Percentiles rank a stretch among this genome's conserved stretches.
Evolutionary conservation across 2,329 filamentous ascomycete species (phyloP).

Genomic region (Fusarium setosum): DNA sequence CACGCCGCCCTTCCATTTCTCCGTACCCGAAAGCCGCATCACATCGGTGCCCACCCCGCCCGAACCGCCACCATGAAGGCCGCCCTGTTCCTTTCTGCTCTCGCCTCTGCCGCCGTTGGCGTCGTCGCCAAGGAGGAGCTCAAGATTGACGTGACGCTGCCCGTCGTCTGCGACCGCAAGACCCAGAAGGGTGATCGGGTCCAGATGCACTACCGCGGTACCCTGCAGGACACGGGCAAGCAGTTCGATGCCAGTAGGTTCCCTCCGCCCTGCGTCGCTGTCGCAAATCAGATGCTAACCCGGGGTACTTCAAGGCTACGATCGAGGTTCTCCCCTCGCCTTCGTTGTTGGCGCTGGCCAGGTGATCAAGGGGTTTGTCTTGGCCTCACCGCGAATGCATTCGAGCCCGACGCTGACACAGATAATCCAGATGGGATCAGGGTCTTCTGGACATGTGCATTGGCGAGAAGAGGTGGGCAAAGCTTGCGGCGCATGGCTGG

Average conservation of each 20-base stretch:
- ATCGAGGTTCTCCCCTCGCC: slow-evolving; percentile 78
- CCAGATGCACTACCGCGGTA: slow-evolving; percentile 89
- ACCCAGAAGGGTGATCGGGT: slow-evolving; percentile 81
- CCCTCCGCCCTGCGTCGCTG: slow-evolving; percentile 10
- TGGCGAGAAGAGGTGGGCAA: slow-evolving; percentile 80
- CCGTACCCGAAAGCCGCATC: slow-evolving; percentile 3
- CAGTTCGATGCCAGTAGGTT: slow-evolving; percentile 82
- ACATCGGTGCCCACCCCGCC: slow-evolving; percentile 19
- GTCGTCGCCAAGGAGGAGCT: slow-evolving; percentile 70
- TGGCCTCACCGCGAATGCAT: slow-evolving; percentile 10
- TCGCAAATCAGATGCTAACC: slow-evolving; percentile 15
- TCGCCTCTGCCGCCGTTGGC: slow-evolving; percentile 63
- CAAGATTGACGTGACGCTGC: slow-evolving; percentile 80
- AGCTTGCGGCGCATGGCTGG: slow-evolving; percentile 1
- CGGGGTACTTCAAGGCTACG: slow-evolving; percentile 68
- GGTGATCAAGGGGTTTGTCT: slow-evolving; percentile 85
- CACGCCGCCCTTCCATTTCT: slow-evolving; percentile 7
- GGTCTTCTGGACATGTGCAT: slow-evolving; percentile 95
- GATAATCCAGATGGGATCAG: slow-evolving; percentile 78
- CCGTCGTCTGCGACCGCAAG: slow-evolving; percentile 84
- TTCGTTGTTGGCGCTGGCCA: slow-evolving; percentile 84
- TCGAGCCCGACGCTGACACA: slow-evolving; percentile 36
- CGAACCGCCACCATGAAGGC: slow-evolving; percentile 58
- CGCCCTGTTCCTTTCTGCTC: slow-evolving; percentile 59
- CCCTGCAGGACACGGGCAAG: slow-evolving; percentile 77